These are phyloP conservation scores for Cryptococcus maquisensis DNA, from an alignment of 1,284 basidiomycete genomes.

Conservation along the genomic window DNA sequence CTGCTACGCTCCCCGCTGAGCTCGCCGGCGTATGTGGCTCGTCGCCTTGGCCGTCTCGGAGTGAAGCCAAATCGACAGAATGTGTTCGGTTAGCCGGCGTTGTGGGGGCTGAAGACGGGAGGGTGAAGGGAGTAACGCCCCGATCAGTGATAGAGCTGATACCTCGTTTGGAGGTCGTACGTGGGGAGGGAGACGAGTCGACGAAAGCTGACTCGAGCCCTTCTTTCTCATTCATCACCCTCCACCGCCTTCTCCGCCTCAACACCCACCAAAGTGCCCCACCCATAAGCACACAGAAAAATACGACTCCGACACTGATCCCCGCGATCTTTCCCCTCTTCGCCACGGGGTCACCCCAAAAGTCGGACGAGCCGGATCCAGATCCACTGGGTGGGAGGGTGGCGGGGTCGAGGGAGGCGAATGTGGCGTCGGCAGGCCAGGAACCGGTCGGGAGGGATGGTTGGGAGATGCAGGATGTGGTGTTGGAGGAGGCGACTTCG, in stretches of 20 bases:
- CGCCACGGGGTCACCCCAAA: conserved; percentile 15
- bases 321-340: conserved; percentile 19
- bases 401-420: conserved; percentile 19
- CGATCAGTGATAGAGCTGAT: too few species aligned
- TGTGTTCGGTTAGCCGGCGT: too few species aligned
- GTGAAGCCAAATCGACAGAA: too few species aligned
- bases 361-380: neutral
- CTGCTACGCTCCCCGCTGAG: too few species aligned
- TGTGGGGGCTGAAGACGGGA: too few species aligned
- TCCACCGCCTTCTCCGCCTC: conserved; percentile 15
- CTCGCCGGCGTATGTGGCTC: too few species aligned
- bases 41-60: too few species aligned
- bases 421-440: conserved; percentile 26
- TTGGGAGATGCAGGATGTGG: conserved; percentile 12
- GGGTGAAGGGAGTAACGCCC: too few species aligned
- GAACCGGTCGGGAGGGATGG: conserved; percentile 14
- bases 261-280: conserved; percentile 20
- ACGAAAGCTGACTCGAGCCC: neutral
- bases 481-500: conserved; percentile 10
- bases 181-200: neutral
- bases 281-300: conserved; percentile 12
- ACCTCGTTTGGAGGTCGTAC: too few species aligned
- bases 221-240: conserved; percentile 4
- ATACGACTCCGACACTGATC: conserved; percentile 24
- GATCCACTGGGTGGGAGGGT: conserved; percentile 18